Conservation (phyloP, 2,329 filamentous ascomycete genomes). For the Exophiala sideris region DNA sequence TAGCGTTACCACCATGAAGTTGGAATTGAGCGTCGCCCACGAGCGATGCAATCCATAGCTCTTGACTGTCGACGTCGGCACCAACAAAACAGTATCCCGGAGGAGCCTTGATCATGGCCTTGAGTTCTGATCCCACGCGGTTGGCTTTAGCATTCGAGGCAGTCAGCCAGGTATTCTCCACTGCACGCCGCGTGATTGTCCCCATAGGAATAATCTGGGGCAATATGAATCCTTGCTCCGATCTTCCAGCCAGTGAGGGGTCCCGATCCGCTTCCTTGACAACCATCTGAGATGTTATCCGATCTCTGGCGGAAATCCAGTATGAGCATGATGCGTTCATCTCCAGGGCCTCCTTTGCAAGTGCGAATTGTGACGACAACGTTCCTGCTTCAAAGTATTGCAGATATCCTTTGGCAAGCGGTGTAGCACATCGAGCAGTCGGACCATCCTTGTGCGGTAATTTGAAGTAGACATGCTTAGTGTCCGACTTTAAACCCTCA, state of each 20-base stretch:
- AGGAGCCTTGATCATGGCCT: slow-evolving; percentile 92
- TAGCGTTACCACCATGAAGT: slow-evolving; percentile 91
- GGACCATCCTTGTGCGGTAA: slow-evolving; percentile 95
- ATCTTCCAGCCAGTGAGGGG: slow-evolving; percentile 26
- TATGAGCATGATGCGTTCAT: slow-evolving; percentile 99
- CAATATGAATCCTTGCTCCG: slow-evolving; percentile 74
- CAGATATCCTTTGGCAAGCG: slow-evolving; percentile 87
- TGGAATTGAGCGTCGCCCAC: slow-evolving; percentile 93
- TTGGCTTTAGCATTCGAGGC: slow-evolving; percentile 97
- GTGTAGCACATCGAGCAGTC: slow-evolving; percentile 75
- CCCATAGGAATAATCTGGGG: slow-evolving; percentile 98
- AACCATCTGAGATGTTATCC: slow-evolving; percentile 93
- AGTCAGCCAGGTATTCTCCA: slow-evolving; percentile 98
- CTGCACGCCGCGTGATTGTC: slow-evolving; percentile 87
- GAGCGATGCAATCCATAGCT: slow-evolving; percentile 95
- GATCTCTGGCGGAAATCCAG: slow-evolving; percentile 93
- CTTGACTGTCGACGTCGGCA: slow-evolving; percentile 94
- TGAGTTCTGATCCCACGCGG: slow-evolving; percentile 91
- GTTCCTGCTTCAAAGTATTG: slow-evolving; percentile 86
- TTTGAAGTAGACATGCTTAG: slow-evolving; percentile 73
- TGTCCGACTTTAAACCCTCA: slow-evolving; percentile 62
- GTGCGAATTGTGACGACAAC: slow-evolving; percentile 79
- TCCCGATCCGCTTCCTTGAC: slow-evolving; percentile 69
- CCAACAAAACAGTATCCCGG: slow-evolving; percentile 91
- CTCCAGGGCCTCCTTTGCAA: slow-evolving; percentile 90